These are phyloP conservation scores for Xerocomellus dryophilus DNA, from an alignment of 768 basidiomycete species.

Conservation along the genomic window DNA sequence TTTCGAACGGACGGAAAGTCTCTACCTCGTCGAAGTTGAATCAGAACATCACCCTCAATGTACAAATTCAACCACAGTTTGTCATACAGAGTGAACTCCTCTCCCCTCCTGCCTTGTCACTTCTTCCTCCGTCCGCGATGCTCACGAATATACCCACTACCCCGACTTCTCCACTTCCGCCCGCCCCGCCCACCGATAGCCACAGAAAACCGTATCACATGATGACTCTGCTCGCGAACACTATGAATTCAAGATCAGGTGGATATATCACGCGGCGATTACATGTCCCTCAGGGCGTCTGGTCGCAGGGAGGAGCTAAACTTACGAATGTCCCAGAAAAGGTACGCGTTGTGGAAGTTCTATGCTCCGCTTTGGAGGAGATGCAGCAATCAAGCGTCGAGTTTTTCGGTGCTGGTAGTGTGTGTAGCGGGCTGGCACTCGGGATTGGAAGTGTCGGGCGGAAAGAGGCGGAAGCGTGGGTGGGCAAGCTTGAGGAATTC, in stretches of 20 bases:
- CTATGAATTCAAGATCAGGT: conserved; percentile 78
- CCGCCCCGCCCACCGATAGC: conserved; percentile 65
- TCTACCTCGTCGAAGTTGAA: conserved; percentile 62
- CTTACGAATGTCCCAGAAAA: conserved; percentile 80
- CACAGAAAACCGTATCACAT: conserved; percentile 86
- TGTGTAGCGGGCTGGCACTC: conserved; percentile 67
- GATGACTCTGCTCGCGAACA: conserved; percentile 76
- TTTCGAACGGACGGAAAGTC: conserved; percentile 51
- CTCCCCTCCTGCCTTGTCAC: conserved; percentile 37
- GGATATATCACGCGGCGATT: conserved; percentile 83
- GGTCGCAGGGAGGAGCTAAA: conserved; percentile 89
- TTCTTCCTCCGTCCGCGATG: conserved; percentile 46
- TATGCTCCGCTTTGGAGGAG: conserved; percentile 77
- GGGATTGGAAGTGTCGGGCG: conserved; percentile 75
- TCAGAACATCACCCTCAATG: conserved; percentile 41
- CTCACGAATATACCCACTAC: conserved; percentile 63
- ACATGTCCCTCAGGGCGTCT: conserved; percentile 86
- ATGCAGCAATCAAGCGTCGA: conserved; percentile 69
- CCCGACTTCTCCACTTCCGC: conserved; percentile 76
- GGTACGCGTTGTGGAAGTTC: conserved; percentile 76
- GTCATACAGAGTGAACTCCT: conserved; percentile 51
- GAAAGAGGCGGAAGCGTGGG: conserved; percentile 79
- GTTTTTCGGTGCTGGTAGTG: conserved; percentile 74
- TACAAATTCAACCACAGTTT: conserved; percentile 48
- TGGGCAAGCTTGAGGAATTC: conserved; percentile 76